Conservation (phyloP, 2,329 filamentous ascomycete genomes). For the Dothistroma pini region DNA sequence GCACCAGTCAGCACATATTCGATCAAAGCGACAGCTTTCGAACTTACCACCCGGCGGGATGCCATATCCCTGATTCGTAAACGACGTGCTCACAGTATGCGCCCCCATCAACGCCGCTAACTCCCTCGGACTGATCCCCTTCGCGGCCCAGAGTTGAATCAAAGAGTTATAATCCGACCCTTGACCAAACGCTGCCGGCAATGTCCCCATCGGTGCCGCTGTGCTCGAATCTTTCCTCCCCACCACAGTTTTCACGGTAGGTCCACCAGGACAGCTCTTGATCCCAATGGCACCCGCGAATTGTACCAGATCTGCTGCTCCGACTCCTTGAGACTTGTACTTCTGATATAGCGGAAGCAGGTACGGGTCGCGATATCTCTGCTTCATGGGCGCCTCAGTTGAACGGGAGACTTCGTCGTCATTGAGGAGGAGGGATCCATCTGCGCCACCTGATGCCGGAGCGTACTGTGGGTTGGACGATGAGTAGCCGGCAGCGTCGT, state of each 20-base stretch:
- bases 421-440: conserved; percentile 41
- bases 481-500: conserved; percentile 28
- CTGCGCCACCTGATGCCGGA: conserved; percentile 37
- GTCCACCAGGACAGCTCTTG: conserved; percentile 19
- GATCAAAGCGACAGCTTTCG: not conserved
- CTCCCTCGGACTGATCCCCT: conserved; percentile 50
- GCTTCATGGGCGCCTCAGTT: conserved; percentile 46
- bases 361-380: conserved; percentile 36
- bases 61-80: conserved; percentile 26
- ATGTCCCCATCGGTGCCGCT: conserved; percentile 42
- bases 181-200: conserved; percentile 43
- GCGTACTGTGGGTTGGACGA: conserved; percentile 16
- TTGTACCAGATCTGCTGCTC: conserved; percentile 54
- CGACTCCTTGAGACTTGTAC: conserved; percentile 31
- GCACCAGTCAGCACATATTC: not conserved
- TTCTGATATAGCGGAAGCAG: conserved; percentile 41
- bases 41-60: conserved; percentile 29
- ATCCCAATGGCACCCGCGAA: conserved; percentile 47
- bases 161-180: conserved; percentile 38
- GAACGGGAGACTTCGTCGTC: conserved; percentile 36
- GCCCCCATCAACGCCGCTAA: conserved; percentile 55
- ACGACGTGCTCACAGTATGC: conserved; percentile 50
- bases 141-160: conserved; percentile 47
- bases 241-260: conserved; percentile 33
- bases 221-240: conserved; percentile 46